These are phyloP conservation scores for Fusarium temperatum DNA, from an alignment of 2,329 filamentous ascomycete genomes.

Conservation along the genomic window DNA sequence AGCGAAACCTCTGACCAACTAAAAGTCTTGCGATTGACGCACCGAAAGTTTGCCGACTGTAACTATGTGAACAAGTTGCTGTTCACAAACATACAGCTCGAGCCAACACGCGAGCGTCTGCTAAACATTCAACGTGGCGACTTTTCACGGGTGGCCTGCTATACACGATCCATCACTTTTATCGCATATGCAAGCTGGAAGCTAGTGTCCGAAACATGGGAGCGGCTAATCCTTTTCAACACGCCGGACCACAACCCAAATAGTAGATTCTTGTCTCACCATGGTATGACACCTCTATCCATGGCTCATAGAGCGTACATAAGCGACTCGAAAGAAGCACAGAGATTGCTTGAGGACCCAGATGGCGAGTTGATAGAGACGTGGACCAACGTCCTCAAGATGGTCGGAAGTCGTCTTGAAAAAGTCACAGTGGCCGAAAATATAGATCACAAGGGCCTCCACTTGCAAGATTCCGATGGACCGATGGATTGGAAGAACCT, in stretches of 20 bases:
- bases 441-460: not conserved
- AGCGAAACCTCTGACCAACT: not conserved
- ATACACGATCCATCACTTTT: not conserved
- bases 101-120: not conserved
- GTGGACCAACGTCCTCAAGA: not conserved
- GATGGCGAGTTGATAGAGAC: not conserved
- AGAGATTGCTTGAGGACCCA: not conserved
- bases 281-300: no score
- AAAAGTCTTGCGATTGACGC: not conserved
- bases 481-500: not conserved
- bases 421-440: fast-evolving
- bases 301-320: not conserved
- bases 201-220: not conserved
- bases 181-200: not conserved
- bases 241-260: not conserved
- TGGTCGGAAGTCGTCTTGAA: not conserved
- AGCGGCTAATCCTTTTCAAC: not conserved
- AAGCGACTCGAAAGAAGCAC: not conserved
- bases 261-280: no score
- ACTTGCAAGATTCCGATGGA: not conserved
- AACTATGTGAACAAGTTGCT: not conserved
- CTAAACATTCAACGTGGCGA: not conserved
- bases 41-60: not conserved
- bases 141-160: not conserved
- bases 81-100: not conserved